phyloP scores from a whole-genome alignment of 371 early-diverging fungal species.

The Rhizopus delemar region DNA sequence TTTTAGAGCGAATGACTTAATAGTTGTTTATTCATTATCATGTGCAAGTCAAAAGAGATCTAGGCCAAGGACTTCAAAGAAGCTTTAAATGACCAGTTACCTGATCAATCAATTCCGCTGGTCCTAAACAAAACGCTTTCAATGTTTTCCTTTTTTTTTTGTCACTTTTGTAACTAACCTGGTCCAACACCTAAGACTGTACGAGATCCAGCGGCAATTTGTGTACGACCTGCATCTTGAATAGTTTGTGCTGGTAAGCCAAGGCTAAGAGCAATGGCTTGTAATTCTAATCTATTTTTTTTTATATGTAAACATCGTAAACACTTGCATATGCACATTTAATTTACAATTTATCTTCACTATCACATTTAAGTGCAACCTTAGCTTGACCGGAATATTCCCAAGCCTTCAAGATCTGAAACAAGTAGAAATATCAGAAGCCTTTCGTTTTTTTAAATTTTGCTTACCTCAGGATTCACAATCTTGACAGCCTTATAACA shows the following conservation, averaged over 20 bases:
- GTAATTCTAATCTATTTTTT: constrained; percentile 64
- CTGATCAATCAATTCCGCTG: constrained; percentile 73
- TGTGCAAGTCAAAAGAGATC: too few relatives aligned
- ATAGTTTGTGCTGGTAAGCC: constrained; percentile 86
- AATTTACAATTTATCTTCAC: constrained; percentile 78
- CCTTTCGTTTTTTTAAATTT: not conserved
- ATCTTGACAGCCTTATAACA: constrained; percentile 72
- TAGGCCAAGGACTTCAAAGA: constrained; percentile 42
- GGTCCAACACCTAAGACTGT: constrained; percentile 98
- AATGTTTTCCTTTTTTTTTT: not conserved
- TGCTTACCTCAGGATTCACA: constrained; percentile 53
- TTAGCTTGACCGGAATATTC: constrained; percentile 85
- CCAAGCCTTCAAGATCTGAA: constrained; percentile 68
- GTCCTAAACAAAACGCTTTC: constrained; percentile 45
- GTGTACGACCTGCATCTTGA: constrained; percentile 98
- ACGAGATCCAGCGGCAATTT: constrained; percentile 92
- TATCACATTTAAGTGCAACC: constrained; percentile 78
- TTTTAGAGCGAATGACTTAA: too few relatives aligned
- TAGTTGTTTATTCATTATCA: too few relatives aligned
- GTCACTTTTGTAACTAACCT: constrained; percentile 49
- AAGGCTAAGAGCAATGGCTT: constrained; percentile 65
- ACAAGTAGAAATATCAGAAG: not conserved
- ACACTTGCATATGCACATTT: not conserved
- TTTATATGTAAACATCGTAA: not conserved
- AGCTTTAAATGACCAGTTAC: constrained; percentile 89